Conservation (phyloP, 768 basidiomycete genomes). For the Boletus rubescentipes region DNA sequence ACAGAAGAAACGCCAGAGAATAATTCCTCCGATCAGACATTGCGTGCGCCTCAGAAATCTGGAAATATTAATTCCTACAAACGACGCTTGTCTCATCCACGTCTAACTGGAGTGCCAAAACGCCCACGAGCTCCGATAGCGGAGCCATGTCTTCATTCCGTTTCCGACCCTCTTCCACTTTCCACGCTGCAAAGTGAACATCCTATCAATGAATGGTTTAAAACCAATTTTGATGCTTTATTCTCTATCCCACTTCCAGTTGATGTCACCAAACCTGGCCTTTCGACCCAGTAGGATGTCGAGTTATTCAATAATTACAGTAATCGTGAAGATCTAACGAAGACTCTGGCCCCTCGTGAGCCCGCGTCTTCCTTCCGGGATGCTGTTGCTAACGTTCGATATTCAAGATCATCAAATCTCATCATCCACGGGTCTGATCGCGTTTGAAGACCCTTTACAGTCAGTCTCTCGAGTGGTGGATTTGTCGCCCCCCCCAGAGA, state of each 20-base stretch:
- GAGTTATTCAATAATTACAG: conserved; percentile 31
- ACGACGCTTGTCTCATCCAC: neutral
- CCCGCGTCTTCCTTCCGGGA: neutral
- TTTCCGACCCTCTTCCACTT: conserved; percentile 32
- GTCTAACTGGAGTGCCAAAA: conserved; percentile 16
- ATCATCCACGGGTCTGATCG: neutral
- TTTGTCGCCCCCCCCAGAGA: neutral
- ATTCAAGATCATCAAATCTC: neutral
- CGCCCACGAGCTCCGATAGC: conserved; percentile 22
- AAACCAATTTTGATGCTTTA: conserved; percentile 15
- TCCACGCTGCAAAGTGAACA: conserved; percentile 13
- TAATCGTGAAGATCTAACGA: conserved; percentile 7
- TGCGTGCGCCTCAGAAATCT: neutral
- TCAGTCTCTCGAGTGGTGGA: conserved; percentile 2
- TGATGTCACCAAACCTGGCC: conserved; percentile 22
- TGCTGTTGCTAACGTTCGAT: neutral
- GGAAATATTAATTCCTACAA: neutral
- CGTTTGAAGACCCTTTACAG: conserved; percentile 6
- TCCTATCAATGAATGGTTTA: conserved; percentile 38
- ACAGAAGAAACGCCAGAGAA: neutral
- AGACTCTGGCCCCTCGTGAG: neutral
- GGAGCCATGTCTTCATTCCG: conserved; percentile 21
- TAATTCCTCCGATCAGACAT: neutral
- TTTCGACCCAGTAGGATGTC: conserved; percentile 30
- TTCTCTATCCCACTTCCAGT: conserved; percentile 28